These are phyloP conservation scores for Sporisorium scitamineum DNA, from an alignment of 1,284 basidiomycete species.

Conservation along the genomic window DNA sequence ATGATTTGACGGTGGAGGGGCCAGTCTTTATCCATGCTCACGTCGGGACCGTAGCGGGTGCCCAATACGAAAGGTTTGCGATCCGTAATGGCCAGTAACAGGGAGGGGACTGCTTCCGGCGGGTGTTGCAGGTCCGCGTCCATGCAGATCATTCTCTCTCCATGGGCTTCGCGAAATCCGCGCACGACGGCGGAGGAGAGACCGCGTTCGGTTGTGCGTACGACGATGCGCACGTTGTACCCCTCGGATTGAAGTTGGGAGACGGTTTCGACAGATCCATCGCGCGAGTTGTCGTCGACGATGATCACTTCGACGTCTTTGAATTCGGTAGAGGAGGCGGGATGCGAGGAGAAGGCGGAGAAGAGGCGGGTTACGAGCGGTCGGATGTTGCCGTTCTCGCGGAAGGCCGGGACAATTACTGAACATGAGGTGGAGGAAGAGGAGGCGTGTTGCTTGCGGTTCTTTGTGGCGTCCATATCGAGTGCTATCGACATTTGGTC, in stretches of 20 bases:
- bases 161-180: conserved; percentile 71
- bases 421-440: conserved; percentile 47
- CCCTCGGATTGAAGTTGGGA: conserved; percentile 57
- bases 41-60: conserved; percentile 72
- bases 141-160: conserved; percentile 72
- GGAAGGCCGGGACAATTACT: conserved; percentile 44
- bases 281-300: conserved; percentile 52
- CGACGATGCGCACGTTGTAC: conserved; percentile 72
- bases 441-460: conserved; percentile 18
- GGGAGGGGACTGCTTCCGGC: conserved; percentile 71
- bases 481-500: conserved; percentile 41
- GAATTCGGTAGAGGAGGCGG: conserved; percentile 1
- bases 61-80: conserved; percentile 71
- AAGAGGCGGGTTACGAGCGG: conserved; percentile 71
- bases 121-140: conserved; percentile 73
- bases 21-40: conserved; percentile 72
- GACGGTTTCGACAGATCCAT: conserved; percentile 45
- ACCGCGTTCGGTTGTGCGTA: conserved; percentile 71
- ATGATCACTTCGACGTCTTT: conserved; percentile 36
- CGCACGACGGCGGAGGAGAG: conserved; percentile 72
- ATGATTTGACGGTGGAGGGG: conserved; percentile 72
- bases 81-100: conserved; percentile 69
- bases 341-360: conserved; percentile 32
- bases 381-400: conserved; percentile 61
- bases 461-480: conserved; percentile 48